Base-by-base conservation (phyloP, 2,329 filamentous ascomycete species). In the Alternaria triticimaculans region DNA sequence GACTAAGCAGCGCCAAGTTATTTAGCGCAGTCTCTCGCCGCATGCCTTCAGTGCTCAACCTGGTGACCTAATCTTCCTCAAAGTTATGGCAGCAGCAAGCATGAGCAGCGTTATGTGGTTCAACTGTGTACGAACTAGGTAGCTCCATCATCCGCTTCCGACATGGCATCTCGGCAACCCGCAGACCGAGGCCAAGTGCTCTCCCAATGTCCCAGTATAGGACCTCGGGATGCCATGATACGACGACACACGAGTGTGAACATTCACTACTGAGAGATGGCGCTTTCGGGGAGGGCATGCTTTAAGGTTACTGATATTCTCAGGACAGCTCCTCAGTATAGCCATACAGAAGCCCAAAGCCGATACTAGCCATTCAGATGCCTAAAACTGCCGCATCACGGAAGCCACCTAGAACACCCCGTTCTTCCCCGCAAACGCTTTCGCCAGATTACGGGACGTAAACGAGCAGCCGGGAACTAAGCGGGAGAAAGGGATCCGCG, bases 1-100 rank as follows among this genome's bases (percentile, higher is more conserved):
- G 62, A 64, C 58, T 64, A 64, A 64, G 44, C 62, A n/a, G 41
- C 23, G 58, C 62, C 58, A 64, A 64, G 58, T 18, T 25, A 55
- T 58, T 58, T 64, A 64, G 54, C 55, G 62, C 20, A 12, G 30
- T 37, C 25, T 18, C 6, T 30, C 12, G 45, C 33, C 33, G 33
- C 33, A 41, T 41, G 33, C 8, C 33, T 41, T n/a, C 33, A 41
- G 33, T 41, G 33, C 33, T 41, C 33, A 41, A 41, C 8, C 15
- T 41, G 15, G 15, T 2, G 15, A 41, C 8, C 33, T n/a, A n/a
- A n/a, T n/a, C 15, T 41, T 41, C 2, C 33, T 41, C 33, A 10
- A 41, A n/a, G 8, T 41, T 41, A 15, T 41, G 15, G 33, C 33
- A 41, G 33, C 33, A 15, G 15, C 15, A 41, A 41, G 33, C 15